Conservation (phyloP, 768 basidiomycete species). For the Gymnopilus junonius region DNA sequence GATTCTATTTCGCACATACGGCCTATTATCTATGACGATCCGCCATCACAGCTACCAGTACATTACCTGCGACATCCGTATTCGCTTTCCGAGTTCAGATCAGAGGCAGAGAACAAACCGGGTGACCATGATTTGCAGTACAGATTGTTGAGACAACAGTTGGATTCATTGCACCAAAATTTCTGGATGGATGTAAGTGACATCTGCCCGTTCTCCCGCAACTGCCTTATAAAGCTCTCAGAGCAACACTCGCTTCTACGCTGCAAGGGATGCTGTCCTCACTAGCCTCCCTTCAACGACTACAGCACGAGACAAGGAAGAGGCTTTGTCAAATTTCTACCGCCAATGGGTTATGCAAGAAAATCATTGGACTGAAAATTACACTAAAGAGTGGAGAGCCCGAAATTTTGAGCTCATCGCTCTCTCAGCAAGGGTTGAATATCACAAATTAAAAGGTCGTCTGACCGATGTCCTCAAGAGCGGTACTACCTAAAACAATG, state of each 20-base stretch:
- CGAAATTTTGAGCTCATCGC: constrained; percentile 60
- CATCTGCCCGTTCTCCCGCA: not conserved
- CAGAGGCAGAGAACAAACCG: constrained; percentile 29
- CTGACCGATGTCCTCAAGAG: constrained; percentile 33
- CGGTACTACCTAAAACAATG: constrained; percentile 8
- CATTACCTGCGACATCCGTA: constrained; percentile 65
- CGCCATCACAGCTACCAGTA: constrained; percentile 38
- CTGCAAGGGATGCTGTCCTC: constrained; percentile 64
- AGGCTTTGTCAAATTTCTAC: constrained; percentile 77
- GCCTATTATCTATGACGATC: constrained; percentile 76
- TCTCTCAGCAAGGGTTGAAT: constrained; percentile 62
- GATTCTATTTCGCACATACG: constrained; percentile 82
- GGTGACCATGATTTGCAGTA: constrained; percentile 66
- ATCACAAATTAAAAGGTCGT: constrained; percentile 43
- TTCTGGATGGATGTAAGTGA: constrained; percentile 84
- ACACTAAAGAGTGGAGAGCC: constrained; percentile 69
- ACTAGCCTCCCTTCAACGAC: constrained; percentile 55
- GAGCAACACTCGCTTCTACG: constrained; percentile 84
- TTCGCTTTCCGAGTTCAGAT: constrained; percentile 72
- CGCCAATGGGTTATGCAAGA: constrained; percentile 77
- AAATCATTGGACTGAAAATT: constrained; percentile 54
- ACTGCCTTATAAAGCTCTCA: constrained; percentile 30
- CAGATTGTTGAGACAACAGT: constrained; percentile 69
- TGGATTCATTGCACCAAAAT: constrained; percentile 75
- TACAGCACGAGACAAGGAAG: constrained; percentile 60